These are phyloP conservation scores for Yarrowia sp. DNA, from an alignment of 805 yeast genomes.

Conservation along the genomic window DNA sequence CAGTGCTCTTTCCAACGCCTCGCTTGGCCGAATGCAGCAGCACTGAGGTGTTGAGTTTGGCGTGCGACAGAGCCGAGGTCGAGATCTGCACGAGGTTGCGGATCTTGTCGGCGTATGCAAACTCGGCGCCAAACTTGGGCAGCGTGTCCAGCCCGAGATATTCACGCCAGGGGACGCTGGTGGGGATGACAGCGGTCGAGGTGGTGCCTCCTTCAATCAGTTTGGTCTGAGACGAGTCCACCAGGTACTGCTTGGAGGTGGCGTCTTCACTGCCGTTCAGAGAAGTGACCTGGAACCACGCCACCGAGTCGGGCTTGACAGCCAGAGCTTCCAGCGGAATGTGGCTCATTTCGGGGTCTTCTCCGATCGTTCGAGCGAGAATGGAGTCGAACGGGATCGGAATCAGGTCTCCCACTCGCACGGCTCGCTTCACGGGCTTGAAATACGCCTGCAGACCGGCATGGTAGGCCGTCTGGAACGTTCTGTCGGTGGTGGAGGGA, in stretches of 20 bases:
- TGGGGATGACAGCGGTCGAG: slow-evolving; percentile 45
- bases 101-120: slow-evolving; percentile 60
- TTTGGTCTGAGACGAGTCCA: slow-evolving; percentile 73
- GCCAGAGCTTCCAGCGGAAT: slow-evolving; percentile 48
- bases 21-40: slow-evolving; percentile 72
- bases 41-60: slow-evolving; percentile 63
- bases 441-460: slow-evolving; percentile 68
- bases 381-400: slow-evolving; percentile 79
- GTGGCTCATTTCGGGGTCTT: slow-evolving; percentile 43
- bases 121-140: slow-evolving; percentile 55
- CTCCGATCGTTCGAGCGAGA: slow-evolving; percentile 57
- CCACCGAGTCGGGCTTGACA: slow-evolving; percentile 73
- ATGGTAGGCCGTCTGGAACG: slow-evolving; percentile 66
- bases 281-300: slow-evolving; percentile 81
- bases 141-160: slow-evolving; percentile 50
- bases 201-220: slow-evolving; percentile 73
- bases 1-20: slow-evolving; percentile 78
- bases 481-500: slow-evolving; percentile 69
- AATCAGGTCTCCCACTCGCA: slow-evolving; percentile 69
- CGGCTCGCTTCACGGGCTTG: slow-evolving; percentile 62
- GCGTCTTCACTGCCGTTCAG: slow-evolving; percentile 39
- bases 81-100: slow-evolving; percentile 62
- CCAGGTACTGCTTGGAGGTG: slow-evolving; percentile 51
- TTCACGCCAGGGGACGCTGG: slow-evolving; percentile 54
- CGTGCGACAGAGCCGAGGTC: slow-evolving; percentile 47